phyloP scores from a whole-genome alignment of 495 filamentous ascomycete species.

The Daldinia bambusicola region DNA sequence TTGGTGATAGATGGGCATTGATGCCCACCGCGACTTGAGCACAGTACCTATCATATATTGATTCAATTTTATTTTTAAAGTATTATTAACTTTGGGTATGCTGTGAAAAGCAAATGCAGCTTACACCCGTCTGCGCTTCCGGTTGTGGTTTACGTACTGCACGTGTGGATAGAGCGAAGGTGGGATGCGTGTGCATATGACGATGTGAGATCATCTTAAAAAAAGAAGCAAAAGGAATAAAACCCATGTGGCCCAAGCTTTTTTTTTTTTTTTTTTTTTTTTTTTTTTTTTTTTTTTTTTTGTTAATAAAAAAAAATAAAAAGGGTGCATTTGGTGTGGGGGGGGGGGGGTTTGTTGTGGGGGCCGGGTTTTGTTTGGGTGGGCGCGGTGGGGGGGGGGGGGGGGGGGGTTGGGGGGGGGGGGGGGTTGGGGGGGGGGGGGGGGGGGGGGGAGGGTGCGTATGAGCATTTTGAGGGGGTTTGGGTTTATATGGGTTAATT shows the following conservation, averaged over 20 bases:
- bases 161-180: constrained; percentile 31
- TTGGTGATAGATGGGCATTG: constrained; percentile 19
- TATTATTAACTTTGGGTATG: too few relatives aligned
- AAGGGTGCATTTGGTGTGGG: too few relatives aligned
- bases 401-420: too few relatives aligned
- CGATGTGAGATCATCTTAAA: constrained; percentile 31
- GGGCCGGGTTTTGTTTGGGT: too few relatives aligned
- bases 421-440: too few relatives aligned
- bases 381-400: too few relatives aligned
- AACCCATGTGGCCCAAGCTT: constrained; percentile 29
- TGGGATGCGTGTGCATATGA: constrained; percentile 20
- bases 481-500: too few relatives aligned
- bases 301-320: too few relatives aligned
- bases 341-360: too few relatives aligned
- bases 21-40: constrained; percentile 15
- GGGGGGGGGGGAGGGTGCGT: too few relatives aligned
- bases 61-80: constrained; percentile 30
- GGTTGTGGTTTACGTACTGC: constrained; percentile 10
- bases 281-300: too few relatives aligned
- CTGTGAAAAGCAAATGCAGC: constrained; percentile 22
- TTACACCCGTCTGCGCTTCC: constrained; percentile 17
- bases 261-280: not conserved
- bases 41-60: constrained; percentile 16
- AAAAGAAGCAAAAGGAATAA: constrained; percentile 21
- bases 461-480: too few relatives aligned